phyloP scores from a whole-genome alignment of 257 asterid genomes.

The Asclepias syriaca region DNA sequence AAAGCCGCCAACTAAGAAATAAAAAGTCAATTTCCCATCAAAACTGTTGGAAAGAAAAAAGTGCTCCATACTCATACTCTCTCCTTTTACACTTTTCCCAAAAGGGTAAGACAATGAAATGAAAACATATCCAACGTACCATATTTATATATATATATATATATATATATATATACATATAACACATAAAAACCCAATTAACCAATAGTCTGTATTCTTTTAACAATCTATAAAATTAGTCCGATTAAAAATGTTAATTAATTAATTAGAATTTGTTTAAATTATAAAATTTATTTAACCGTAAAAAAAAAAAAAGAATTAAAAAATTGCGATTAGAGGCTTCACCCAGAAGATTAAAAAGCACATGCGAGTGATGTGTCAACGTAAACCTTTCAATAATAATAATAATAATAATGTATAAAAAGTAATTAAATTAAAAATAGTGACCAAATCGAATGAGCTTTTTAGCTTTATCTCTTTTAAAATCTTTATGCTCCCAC shows the following conservation, averaged over 20 bases:
- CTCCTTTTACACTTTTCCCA: no score
- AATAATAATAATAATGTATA: constrained; percentile 12
- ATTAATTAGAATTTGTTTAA: no score
- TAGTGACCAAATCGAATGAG: constrained; percentile 18
- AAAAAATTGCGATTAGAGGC: background rate
- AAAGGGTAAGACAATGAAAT: background rate
- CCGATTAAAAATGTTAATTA: no score
- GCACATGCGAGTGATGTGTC: constrained; percentile 29
- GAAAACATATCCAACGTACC: background rate
- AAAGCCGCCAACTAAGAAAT: no score
- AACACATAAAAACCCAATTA: background rate
- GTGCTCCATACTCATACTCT: no score
- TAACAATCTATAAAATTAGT: no score
- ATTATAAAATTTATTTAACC: no score
- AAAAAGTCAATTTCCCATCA: background rate
- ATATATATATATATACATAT: no score
- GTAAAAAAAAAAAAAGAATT: no score
- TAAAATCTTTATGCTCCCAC: constrained; percentile 44
- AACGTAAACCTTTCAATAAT: constrained; percentile 24
- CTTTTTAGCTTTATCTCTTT: constrained; percentile 38
- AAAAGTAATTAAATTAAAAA: background rate
- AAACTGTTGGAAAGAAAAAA: background rate
- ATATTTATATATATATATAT: no score
- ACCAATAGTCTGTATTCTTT: no score
- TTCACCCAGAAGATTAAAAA: constrained; percentile 23